These are phyloP conservation scores for Ophiosphaerella korrae DNA, from an alignment of 2,329 filamentous ascomycete genomes.

Conservation along the genomic window DNA sequence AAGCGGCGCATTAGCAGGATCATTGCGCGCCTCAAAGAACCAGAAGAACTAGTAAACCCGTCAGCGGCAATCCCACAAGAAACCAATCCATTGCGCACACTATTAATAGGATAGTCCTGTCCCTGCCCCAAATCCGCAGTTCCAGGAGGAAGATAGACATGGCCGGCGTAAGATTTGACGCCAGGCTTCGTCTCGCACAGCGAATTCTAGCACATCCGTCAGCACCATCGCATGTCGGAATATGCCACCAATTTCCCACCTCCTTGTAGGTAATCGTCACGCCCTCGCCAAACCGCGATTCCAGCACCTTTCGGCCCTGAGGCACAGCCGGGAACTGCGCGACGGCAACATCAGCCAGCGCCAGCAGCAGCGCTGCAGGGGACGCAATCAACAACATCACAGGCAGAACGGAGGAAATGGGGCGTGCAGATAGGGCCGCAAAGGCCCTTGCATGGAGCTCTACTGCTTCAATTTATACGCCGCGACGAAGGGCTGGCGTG, in stretches of 20 bases:
- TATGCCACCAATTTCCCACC: slow-evolving; percentile 8
- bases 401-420: not conserved
- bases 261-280: slow-evolving; percentile 33
- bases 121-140: slow-evolving; percentile 24
- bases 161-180: slow-evolving; percentile 60
- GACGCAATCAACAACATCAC: slow-evolving; percentile 6
- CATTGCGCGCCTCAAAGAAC: slow-evolving; percentile 59
- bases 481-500: not conserved
- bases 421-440: too few relatives aligned
- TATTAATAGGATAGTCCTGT: slow-evolving; percentile 27
- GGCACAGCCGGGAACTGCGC: slow-evolving; percentile 22
- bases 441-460: too few relatives aligned
- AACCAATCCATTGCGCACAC: not conserved
- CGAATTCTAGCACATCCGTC: slow-evolving; percentile 33
- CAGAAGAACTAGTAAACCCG: slow-evolving; percentile 40
- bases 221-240: not conserved
- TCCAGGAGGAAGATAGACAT: slow-evolving; percentile 43
- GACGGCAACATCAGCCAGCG: slow-evolving; percentile 4
- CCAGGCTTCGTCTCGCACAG: slow-evolving; percentile 60
- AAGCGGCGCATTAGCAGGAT: slow-evolving; percentile 57
- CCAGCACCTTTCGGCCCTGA: slow-evolving; percentile 17
- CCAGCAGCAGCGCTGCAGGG: slow-evolving; percentile 9
- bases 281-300: slow-evolving; percentile 27
- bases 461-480: not conserved
- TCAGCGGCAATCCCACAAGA: not conserved